Evolutionary conservation across 2,329 filamentous ascomycete genomes (phyloP).

Genomic region (Xylariaceae sp.): DNA sequence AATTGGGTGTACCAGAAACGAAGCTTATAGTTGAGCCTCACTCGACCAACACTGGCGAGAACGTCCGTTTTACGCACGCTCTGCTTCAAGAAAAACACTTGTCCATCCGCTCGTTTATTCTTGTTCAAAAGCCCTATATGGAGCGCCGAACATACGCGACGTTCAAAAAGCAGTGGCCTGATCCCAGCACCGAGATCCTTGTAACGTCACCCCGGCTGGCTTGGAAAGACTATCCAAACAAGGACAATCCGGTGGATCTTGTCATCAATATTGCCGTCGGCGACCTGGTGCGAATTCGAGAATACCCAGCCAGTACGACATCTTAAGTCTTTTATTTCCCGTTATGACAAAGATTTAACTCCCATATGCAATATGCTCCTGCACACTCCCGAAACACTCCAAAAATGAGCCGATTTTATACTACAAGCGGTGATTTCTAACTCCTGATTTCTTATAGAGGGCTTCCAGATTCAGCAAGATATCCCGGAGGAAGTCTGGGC

Average conservation of each 20-base stretch:
- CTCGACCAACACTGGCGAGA: slow-evolving; percentile 56
- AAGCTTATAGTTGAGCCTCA: slow-evolving; percentile 49
- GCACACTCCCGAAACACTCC: no score
- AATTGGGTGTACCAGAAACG: slow-evolving; percentile 48
- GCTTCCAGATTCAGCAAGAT: slow-evolving; percentile 53
- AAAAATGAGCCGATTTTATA: no score
- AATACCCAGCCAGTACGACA: slow-evolving; percentile 52
- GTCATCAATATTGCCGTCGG: slow-evolving; percentile 55
- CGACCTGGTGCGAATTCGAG: slow-evolving; percentile 51
- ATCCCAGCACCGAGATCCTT: slow-evolving; percentile 41
- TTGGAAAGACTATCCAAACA: slow-evolving; percentile 51
- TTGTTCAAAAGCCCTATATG: slow-evolving; percentile 59
- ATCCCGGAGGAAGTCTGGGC: slow-evolving; percentile 52
- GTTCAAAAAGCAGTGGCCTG: slow-evolving; percentile 55
- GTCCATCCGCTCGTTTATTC: slow-evolving; percentile 44
- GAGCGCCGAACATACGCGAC: slow-evolving; percentile 54
- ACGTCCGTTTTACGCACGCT: slow-evolving; percentile 52
- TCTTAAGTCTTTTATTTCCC: no score
- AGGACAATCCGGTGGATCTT: slow-evolving; percentile 49
- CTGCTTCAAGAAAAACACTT: slow-evolving; percentile 43
- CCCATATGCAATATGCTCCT: no score
- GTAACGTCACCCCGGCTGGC: slow-evolving; percentile 50
- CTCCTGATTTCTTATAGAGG: no score
- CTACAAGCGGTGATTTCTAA: no score
- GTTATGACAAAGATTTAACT: no score